These are phyloP conservation scores for Boletellus deceptivus DNA, from an alignment of 1,284 basidiomycete species.

Conservation along the genomic window DNA sequence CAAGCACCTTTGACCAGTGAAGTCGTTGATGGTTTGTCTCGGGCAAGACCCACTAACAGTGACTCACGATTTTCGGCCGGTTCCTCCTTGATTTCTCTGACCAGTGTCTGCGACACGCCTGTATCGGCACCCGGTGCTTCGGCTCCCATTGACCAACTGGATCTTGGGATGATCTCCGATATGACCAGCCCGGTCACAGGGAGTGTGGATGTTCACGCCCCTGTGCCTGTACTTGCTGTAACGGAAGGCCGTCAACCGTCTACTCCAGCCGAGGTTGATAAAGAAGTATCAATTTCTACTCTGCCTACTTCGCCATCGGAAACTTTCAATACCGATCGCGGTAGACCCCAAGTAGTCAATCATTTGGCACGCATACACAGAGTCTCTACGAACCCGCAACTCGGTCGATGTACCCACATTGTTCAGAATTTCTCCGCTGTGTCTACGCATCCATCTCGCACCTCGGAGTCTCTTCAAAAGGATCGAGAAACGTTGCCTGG, in stretches of 20 bases:
- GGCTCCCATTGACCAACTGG: not conserved
- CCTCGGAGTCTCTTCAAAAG: not conserved
- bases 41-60: not conserved
- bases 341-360: not conserved
- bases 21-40: not conserved
- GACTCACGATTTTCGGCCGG: not conserved
- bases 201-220: not conserved
- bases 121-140: not conserved
- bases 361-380: not conserved
- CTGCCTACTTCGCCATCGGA: conserved; percentile 11
- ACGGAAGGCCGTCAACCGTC: not conserved
- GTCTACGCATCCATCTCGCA: conserved; percentile 7
- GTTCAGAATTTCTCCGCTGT: not conserved
- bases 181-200: not conserved
- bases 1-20: not conserved
- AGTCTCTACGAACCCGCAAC: not conserved
- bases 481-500: not conserved
- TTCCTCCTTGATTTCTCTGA: not conserved
- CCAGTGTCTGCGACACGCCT: not conserved
- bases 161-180: not conserved
- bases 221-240: not conserved
- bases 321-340: not conserved
- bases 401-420: not conserved
- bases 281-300: not conserved
- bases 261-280: not conserved